Evolutionary conservation across 2,329 filamentous ascomycete genomes (phyloP).

Genomic region (Botrytis hyacinthi): DNA sequence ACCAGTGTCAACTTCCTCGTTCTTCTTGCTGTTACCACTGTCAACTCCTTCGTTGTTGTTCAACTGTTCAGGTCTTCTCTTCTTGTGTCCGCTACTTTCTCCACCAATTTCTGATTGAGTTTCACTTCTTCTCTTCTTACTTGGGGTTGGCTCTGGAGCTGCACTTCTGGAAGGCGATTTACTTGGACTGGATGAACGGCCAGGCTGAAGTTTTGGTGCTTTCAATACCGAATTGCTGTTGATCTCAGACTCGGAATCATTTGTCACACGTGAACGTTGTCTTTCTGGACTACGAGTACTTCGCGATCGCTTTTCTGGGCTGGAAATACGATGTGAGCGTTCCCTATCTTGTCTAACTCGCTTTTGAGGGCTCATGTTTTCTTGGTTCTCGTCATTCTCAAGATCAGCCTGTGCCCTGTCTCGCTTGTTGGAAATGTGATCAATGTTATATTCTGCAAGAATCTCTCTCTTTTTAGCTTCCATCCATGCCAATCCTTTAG

Average conservation of each 20-base stretch:
- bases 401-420: conserved; percentile 11
- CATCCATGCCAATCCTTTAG: conserved; percentile 16
- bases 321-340: conserved; percentile 4
- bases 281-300: conserved; percentile 17
- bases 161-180: conserved; percentile 19
- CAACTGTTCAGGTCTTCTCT: background rate
- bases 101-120: conserved; percentile 26
- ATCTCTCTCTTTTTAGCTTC: conserved; percentile 15
- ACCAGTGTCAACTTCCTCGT: background rate
- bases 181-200: conserved; percentile 6
- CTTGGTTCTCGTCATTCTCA: conserved; percentile 26
- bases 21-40: background rate
- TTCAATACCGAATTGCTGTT: conserved; percentile 19
- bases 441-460: conserved; percentile 9
- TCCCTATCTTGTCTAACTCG: conserved; percentile 23
- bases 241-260: conserved; percentile 2
- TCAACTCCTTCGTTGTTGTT: background rate
- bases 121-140: conserved; percentile 36
- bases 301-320: conserved; percentile 9
- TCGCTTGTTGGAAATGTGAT: conserved; percentile 12
- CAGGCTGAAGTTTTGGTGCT: conserved; percentile 13
- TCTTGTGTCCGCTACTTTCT: background rate
- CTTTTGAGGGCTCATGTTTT: conserved; percentile 33
- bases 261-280: conserved; percentile 10
- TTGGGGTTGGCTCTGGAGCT: conserved; percentile 22